These are phyloP conservation scores for Thalia dealbata DNA, from an alignment of 176 grass and related monocot genomes.

Conservation along the genomic window DNA sequence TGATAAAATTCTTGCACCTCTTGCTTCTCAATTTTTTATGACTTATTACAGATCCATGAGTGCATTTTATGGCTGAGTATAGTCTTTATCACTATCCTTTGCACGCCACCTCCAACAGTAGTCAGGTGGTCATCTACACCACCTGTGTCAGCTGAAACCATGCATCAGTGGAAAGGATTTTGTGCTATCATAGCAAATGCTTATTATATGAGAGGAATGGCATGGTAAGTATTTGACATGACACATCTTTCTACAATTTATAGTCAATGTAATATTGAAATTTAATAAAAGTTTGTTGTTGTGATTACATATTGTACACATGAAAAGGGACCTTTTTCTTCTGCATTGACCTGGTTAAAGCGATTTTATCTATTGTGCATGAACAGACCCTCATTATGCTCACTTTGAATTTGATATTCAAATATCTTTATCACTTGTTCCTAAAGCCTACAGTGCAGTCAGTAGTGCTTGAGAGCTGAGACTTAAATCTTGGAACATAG, in stretches of 20 bases:
- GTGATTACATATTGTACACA: too few species aligned
- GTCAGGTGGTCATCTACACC: constrained; percentile 73
- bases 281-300: not conserved
- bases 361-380: not conserved
- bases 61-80: constrained; percentile 96
- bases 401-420: not conserved
- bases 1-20: not conserved
- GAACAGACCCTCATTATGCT: not conserved
- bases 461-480: too few species aligned
- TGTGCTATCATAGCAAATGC: constrained; percentile 87
- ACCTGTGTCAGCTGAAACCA: constrained; percentile 66
- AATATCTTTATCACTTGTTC: not conserved
- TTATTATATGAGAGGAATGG: constrained; percentile 94
- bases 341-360: too few species aligned
- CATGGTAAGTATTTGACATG: constrained; percentile 39
- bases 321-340: too few species aligned
- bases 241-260: not conserved
- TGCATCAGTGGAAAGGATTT: constrained; percentile 96
- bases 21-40: not conserved
- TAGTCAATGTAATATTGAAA: not conserved
- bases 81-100: constrained; percentile 90
- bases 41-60: constrained; percentile 35
- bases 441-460: too few species aligned
- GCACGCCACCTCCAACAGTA: constrained; percentile 81
- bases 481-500: too few species aligned